phyloP scores from a whole-genome alignment of 179 eudicot species.

The Silene noctiflora region DNA sequence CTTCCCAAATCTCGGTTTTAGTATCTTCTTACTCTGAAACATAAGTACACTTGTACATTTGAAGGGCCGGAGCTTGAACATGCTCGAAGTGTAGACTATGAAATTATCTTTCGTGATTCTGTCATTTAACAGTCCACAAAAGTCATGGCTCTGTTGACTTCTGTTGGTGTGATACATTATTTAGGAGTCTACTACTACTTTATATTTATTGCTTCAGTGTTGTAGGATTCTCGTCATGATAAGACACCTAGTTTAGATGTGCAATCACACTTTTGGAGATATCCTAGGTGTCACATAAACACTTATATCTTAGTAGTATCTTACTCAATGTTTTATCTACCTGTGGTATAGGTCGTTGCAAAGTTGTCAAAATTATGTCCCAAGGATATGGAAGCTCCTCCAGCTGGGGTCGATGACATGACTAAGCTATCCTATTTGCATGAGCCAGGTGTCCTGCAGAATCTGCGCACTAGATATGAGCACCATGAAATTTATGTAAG shows the following conservation, averaged over 20 bases:
- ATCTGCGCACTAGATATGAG: conserved; percentile 80
- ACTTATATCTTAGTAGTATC: not conserved
- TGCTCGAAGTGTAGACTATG: not conserved
- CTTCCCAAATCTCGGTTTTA: not conserved
- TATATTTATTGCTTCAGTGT: conserved; percentile 1
- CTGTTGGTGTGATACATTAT: conserved; percentile 1
- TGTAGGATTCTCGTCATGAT: conserved; percentile 3
- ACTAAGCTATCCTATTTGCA: conserved; percentile 90
- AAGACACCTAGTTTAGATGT: not conserved
- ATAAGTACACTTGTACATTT: not conserved
- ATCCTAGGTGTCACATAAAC: not conserved
- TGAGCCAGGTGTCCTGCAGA: conserved; percentile 91
- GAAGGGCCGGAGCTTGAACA: not conserved
- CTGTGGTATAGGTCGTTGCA: conserved; percentile 50
- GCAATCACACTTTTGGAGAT: not conserved
- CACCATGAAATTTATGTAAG: conserved; percentile 93
- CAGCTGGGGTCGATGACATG: conserved; percentile 99
- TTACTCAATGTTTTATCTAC: not conserved
- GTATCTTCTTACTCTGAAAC: not conserved
- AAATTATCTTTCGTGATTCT: not conserved
- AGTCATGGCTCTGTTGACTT: not conserved
- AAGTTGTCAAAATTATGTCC: conserved; percentile 77
- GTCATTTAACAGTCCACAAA: not conserved
- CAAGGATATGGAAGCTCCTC: conserved; percentile 91
- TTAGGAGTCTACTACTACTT: not conserved